phyloP scores from a whole-genome alignment of 768 basidiomycete species.

The Lepiota venenata region DNA sequence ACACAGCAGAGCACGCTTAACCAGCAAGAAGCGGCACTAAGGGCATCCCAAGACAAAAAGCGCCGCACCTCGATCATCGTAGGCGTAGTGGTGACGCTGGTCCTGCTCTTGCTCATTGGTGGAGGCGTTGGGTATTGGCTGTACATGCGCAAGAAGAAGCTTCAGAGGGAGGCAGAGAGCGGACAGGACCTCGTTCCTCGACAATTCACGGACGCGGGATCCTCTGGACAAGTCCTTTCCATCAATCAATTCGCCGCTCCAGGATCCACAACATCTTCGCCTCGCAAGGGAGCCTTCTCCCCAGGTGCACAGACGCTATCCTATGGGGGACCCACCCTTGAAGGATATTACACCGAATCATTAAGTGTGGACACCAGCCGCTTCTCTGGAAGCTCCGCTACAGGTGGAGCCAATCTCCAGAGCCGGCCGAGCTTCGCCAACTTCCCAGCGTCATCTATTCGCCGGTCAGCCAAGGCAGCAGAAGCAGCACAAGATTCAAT shows the following conservation, averaged over 20 bases:
- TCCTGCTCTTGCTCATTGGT: slow-evolving; percentile 23
- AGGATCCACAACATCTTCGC: slow-evolving; percentile 2
- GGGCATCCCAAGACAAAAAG: slow-evolving; percentile 1
- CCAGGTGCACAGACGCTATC: neutral
- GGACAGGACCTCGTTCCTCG: slow-evolving; percentile 14
- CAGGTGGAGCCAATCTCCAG: neutral
- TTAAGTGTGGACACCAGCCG: neutral
- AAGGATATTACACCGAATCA: neutral
- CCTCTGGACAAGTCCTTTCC: slow-evolving; percentile 14
- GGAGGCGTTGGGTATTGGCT: slow-evolving; percentile 18
- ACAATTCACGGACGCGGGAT: slow-evolving; percentile 11
- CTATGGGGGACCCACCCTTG: neutral
- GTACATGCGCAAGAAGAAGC: slow-evolving; percentile 11
- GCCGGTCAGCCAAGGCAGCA: slow-evolving; percentile 14
- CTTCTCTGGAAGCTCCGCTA: neutral
- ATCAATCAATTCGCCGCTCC: slow-evolving; percentile 13
- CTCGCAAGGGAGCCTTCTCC: neutral
- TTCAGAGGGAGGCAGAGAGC: neutral
- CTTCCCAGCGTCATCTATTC: slow-evolving; percentile 16
- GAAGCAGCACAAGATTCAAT: slow-evolving; percentile 16
- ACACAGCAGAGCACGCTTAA: slow-evolving; percentile 18
- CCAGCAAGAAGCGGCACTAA: slow-evolving; percentile 12
- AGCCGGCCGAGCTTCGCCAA: slow-evolving; percentile 5
- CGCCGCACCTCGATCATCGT: slow-evolving; percentile 22
- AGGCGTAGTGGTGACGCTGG: slow-evolving; percentile 28